Percentiles rank a stretch among this genome's conserved stretches.
phyloP scores from a whole-genome alignment of 2,329 filamentous ascomycete species.

The Huntiella bhutanensis region DNA sequence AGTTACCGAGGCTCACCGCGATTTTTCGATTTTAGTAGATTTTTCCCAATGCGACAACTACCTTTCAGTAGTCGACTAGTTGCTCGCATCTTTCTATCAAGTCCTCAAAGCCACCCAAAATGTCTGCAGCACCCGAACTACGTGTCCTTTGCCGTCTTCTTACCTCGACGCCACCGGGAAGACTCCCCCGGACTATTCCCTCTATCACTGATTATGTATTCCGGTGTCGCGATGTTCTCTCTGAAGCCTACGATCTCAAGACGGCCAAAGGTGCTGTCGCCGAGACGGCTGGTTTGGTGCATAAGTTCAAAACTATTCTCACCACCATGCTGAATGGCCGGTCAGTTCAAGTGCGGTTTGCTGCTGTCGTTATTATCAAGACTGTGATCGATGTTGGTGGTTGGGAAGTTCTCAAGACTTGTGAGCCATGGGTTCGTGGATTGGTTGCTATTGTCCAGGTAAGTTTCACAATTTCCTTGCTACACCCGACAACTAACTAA shows the following conservation, averaged over 20 bases:
- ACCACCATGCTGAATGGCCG: slow-evolving; percentile 62
- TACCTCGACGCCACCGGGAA: slow-evolving; percentile 48
- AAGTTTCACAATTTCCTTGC: slow-evolving; percentile 13
- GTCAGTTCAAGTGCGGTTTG: slow-evolving; percentile 54
- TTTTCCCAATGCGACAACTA: neutral
- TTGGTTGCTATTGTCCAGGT: slow-evolving; percentile 57
- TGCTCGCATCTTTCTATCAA: neutral
- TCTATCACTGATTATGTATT: slow-evolving; percentile 43
- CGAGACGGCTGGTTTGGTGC: slow-evolving; percentile 51
- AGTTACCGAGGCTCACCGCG: neutral
- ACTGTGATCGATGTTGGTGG: slow-evolving; percentile 64
- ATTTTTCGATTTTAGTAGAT: neutral
- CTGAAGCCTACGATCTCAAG: slow-evolving; percentile 39
- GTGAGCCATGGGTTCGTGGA: slow-evolving; percentile 58
- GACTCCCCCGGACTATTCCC: slow-evolving; percentile 56
- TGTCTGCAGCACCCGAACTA: slow-evolving; percentile 36
- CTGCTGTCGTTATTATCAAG: slow-evolving; percentile 62
- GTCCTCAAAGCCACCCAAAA: slow-evolving; percentile 8
- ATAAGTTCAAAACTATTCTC: slow-evolving; percentile 65
- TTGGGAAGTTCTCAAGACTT: slow-evolving; percentile 59
- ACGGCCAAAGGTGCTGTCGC: slow-evolving; percentile 39
- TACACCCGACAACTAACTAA: neutral
- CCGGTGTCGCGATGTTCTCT: slow-evolving; percentile 41
- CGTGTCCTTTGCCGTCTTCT: slow-evolving; percentile 50
- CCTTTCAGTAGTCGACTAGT: too few species aligned